Evolutionary conservation across 768 basidiomycete genomes (phyloP), one percentile per base, ranked within the genome.

Genomic region (Podaxis sp.): DNA sequence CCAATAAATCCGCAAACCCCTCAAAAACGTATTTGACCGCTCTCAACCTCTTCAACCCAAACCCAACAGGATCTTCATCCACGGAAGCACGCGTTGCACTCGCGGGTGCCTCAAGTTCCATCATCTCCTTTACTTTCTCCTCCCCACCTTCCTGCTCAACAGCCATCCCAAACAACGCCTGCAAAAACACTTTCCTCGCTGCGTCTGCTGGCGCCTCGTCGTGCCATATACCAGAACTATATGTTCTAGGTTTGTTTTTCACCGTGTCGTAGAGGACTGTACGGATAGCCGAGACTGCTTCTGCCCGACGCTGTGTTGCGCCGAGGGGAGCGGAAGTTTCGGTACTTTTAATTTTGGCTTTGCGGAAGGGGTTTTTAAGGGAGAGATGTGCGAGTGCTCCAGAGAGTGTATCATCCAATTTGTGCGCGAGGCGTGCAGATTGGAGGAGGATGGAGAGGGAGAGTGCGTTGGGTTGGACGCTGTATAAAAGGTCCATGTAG

Each of bases 361-460:
- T 62, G 38, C 71, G 70, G 66, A 81, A 78, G 5, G 74, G 73
- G 52, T 72, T 77, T 55, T 74, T 72, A 3, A 79, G 64, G 12
- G 75, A 74, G 4, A 85, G 70, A 22, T 82, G 76, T 2, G 83
- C 80, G 2, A 87, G 66, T 5, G 81, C 82, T 17, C 84, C 84
- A 2, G 78, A 57, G 49, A 86, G 76, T 8, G 82, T 77, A 24
- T 83, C 80, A 60, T 88, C 84, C 65, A 83, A 72, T 56, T 79
- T 77, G 24, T 76, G 73, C 3, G 86, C 84, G 17, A 81, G 75
- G 2, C 86, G 77, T 1, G 88, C 87, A 1, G 86, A 77, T 57
- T 86, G 81, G 53, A 93, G 79, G 11, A 94, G 69, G 58, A 87
- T 76, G 49, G 79, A 77, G 57, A 94, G 81, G 33, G 88, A 84